These are phyloP conservation scores for Cairneyella variabilis DNA, from an alignment of 495 filamentous ascomycete species.

Conservation along the genomic window DNA sequence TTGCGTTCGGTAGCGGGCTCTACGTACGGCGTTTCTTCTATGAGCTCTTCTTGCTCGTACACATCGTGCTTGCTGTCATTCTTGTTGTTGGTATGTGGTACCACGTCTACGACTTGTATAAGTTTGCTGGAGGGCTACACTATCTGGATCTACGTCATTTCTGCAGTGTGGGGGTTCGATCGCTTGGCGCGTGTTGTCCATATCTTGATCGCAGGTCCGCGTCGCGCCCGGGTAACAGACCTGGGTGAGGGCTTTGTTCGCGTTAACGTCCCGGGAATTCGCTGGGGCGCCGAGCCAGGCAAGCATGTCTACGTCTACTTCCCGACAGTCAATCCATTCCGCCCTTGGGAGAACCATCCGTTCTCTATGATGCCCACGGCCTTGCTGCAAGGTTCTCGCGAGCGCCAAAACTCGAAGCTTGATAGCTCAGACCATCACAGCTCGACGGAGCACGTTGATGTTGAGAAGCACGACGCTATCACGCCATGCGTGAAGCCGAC, in stretches of 20 bases:
- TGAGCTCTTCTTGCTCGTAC: slow-evolving; percentile 38
- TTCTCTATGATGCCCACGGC: slow-evolving; percentile 37
- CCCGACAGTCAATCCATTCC: slow-evolving; percentile 33
- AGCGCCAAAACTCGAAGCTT: neutral
- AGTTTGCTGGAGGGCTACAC: slow-evolving; percentile 33
- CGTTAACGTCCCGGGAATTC: slow-evolving; percentile 32
- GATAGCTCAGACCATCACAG: slow-evolving; percentile 11
- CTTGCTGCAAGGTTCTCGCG: slow-evolving; percentile 11
- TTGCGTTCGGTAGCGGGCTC: slow-evolving; percentile 20
- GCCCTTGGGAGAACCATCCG: slow-evolving; percentile 48
- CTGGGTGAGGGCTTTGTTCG: slow-evolving; percentile 29
- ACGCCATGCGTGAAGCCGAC: neutral
- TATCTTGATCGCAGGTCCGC: slow-evolving; percentile 28
- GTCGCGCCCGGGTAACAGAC: slow-evolving; percentile 29
- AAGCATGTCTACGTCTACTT: slow-evolving; percentile 41
- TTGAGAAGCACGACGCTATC: neutral
- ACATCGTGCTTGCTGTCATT: slow-evolving; percentile 37
- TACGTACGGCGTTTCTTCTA: slow-evolving; percentile 31
- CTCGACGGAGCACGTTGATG: neutral
- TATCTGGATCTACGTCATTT: slow-evolving; percentile 39
- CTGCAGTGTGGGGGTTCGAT: slow-evolving; percentile 44
- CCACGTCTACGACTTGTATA: slow-evolving; percentile 27
- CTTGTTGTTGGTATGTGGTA: slow-evolving; percentile 38
- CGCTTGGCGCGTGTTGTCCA: slow-evolving; percentile 31
- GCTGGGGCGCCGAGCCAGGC: slow-evolving; percentile 27